Percentiles rank a stretch among this genome's conserved stretches.
Evolutionary conservation across 2,329 filamentous ascomycete genomes (phyloP).

Genomic region (Sarocladium brachiariae): DNA sequence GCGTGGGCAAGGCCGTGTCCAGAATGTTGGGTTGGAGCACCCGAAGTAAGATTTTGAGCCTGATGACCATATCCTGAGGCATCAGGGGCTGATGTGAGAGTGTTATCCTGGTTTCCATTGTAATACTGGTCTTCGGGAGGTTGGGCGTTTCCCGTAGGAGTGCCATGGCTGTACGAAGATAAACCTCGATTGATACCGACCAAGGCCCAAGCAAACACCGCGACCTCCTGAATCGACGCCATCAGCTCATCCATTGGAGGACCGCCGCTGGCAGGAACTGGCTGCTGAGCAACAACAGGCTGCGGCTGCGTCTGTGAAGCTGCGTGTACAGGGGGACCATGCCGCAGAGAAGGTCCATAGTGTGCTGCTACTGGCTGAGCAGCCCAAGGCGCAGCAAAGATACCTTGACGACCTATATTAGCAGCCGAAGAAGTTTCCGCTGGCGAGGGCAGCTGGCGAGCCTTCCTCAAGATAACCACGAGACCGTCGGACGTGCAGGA

Average conservation of each 20-base stretch:
- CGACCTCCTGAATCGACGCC: conserved; percentile 74
- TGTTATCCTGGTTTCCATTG: neutral
- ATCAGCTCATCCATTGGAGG: conserved; percentile 60
- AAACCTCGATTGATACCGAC: conserved; percentile 74
- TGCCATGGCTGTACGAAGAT: conserved; percentile 55
- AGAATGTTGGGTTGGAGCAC: neutral
- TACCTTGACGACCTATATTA: conserved; percentile 50
- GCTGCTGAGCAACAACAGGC: conserved; percentile 36
- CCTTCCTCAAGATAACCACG: conserved; percentile 71
- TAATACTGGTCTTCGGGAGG: conserved; percentile 34
- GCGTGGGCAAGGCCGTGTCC: neutral
- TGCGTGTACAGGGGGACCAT: conserved; percentile 15
- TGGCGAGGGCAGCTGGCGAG: conserved; percentile 43
- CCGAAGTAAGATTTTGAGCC: neutral
- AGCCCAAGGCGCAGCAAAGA: conserved; percentile 79
- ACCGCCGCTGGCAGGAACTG: conserved; percentile 36
- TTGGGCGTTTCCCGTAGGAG: conserved; percentile 55
- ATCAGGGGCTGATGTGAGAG: neutral
- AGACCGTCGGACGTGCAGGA: conserved; percentile 86
- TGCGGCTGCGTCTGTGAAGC: conserved; percentile 37
- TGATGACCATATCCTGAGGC: neutral
- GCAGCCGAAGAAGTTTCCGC: conserved; percentile 40
- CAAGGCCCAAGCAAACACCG: conserved; percentile 81
- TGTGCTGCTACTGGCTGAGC: conserved; percentile 53
- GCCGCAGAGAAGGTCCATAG: conserved; percentile 14